Conservation (phyloP, 331 rosid species). For the Malus hybrid region DNA sequence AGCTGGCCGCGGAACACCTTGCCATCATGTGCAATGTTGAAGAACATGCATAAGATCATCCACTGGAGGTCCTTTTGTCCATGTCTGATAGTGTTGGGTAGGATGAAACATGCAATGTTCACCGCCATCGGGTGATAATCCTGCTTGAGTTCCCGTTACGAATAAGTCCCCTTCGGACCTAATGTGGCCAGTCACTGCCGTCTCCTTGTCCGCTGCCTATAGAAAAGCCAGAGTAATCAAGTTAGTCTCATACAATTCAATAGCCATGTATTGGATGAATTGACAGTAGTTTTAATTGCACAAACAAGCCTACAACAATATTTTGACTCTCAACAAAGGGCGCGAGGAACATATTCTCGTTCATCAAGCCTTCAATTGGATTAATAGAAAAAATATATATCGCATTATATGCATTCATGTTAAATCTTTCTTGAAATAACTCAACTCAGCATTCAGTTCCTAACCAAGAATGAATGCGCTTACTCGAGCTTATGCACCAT, state of each 20-base stretch:
- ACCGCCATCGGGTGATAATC: constrained; percentile 29
- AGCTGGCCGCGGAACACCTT: constrained; percentile 44
- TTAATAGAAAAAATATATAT: not conserved
- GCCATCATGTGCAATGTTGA: constrained; percentile 70
- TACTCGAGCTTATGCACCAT: not conserved
- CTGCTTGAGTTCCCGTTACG: constrained; percentile 54
- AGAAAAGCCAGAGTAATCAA: not conserved
- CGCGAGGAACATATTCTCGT: not conserved
- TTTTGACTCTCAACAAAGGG: no score
- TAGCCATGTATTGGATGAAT: not conserved
- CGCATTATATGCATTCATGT: not conserved
- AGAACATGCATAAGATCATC: constrained; percentile 62
- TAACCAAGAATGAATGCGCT: not conserved
- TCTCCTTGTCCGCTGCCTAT: constrained; percentile 79
- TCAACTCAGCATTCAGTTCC: not conserved
- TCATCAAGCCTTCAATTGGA: not conserved
- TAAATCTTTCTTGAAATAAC: not conserved
- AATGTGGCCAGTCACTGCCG: constrained; percentile 50
- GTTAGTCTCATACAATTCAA: constrained; percentile 7
- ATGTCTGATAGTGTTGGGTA: constrained; percentile 41
- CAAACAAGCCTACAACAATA: not conserved
- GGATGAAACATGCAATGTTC: constrained; percentile 52
- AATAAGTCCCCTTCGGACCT: constrained; percentile 90
- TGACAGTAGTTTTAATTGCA: not conserved
- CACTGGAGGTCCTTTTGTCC: constrained; percentile 58